Evolutionary conservation across 2,329 filamentous ascomycete species (phyloP), one percentile per base, ranked within the genome.

Genomic region (Emmonsiellopsis sp.): DNA sequence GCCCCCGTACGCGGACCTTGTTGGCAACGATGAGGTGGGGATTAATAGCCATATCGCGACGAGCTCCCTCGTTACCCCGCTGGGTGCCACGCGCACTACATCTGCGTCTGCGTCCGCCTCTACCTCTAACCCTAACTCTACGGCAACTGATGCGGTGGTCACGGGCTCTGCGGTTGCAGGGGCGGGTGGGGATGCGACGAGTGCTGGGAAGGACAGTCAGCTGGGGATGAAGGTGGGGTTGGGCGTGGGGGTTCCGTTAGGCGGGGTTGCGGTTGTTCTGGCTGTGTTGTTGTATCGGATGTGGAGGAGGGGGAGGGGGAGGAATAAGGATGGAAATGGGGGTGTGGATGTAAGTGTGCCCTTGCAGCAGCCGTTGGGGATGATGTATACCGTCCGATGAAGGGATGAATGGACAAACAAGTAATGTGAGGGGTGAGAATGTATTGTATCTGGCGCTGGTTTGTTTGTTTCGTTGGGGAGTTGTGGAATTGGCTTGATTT

Each of bases 231-330:
- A 53, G 27, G 42, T 53, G 9, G 51, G 51, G 6, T 27, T 53
- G 10, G 51, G 51, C 13, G 51, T 53, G 36, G 51, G 51, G 6
- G 49, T 53, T 42, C 51, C 51, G 5, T 21, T 53, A 14, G 51
- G 33, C n/a, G 27, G 40, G 14, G 40, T 53, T 31, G 42, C 51
- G 11, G 17, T 53, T 27, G 6, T 48, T 7, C 39, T 53, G 33
- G 51, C n/a, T 32, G 32, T 13, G 6, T 21, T 48, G 14, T 31
- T 49, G 21, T 34, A 21, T 8, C 34, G 44, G 5, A 5, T 46
- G 21, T 42, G 37, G 45, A 53, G 11, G 21, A 53, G 17, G 32
- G 14, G 11, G 6, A 27, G n/a, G 44, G 14, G 31, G 17, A 47
- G n/a, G 21, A 27, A 27, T 27, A 27, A 27, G 21, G 21, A 27